A percentile compares a stretch with the other conserved stretches of the same genome.
Evolutionary conservation across 1,284 basidiomycete genomes (phyloP).

Genomic region (Jaminaea rosea): DNA sequence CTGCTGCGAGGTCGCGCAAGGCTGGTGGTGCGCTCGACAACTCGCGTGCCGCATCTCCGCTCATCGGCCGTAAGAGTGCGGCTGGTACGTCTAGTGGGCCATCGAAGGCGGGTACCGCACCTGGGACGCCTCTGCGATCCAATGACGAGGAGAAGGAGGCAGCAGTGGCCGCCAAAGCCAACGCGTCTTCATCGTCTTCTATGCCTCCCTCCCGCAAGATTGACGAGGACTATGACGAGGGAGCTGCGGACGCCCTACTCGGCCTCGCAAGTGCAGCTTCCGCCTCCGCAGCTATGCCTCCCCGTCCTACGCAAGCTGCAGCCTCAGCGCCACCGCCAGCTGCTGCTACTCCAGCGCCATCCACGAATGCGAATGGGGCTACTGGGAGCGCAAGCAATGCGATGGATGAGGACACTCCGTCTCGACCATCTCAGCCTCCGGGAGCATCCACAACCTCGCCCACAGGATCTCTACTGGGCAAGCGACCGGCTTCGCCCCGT

Average conservation of each 20-base stretch:
- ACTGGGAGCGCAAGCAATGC: too few relatives aligned
- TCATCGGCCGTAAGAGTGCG: too few relatives aligned
- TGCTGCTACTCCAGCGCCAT: not conserved
- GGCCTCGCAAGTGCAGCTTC: conserved; percentile 43
- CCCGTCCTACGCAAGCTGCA: not conserved
- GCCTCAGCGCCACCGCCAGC: not conserved
- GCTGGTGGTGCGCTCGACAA: conserved; percentile 11
- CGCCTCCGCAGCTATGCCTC: conserved; percentile 7
- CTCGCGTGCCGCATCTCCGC: conserved; percentile 9
- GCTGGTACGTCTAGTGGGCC: too few relatives aligned
- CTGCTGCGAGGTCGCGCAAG: conserved; percentile 2
- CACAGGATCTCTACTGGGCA: not conserved
- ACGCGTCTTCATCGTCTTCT: not conserved
- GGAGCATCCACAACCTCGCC: too few relatives aligned
- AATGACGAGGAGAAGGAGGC: too few relatives aligned
- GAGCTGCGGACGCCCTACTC: conserved; percentile 44
- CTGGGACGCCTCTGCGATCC: too few relatives aligned
- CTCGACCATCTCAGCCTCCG: too few relatives aligned
- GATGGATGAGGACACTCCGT: not conserved
- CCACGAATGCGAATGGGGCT: not conserved
- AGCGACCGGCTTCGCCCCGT: not conserved
- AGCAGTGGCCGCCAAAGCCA: conserved; percentile 3
- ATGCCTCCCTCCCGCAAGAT: conserved; percentile 21
- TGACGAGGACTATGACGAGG: conserved; percentile 44
- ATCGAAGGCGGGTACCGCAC: too few relatives aligned